Conservation (phyloP, 2,329 filamentous ascomycete species). For the Fusarium haematococcum region DNA sequence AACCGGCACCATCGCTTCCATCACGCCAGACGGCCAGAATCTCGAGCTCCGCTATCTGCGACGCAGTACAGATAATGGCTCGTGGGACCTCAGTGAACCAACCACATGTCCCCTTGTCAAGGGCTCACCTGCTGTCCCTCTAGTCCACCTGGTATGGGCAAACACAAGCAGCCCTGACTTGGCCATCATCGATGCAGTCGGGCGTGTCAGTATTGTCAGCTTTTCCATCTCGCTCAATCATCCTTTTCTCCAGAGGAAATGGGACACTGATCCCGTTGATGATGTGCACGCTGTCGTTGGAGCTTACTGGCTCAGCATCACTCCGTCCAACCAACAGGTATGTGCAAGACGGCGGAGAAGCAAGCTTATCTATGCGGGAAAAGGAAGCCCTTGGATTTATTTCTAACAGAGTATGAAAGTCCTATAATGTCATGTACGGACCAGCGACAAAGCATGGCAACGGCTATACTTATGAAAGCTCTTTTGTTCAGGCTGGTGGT, state of each 20-base stretch:
- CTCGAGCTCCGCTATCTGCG: constrained; percentile 80
- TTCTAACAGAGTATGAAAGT: constrained; percentile 29
- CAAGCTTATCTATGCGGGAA: too few relatives aligned
- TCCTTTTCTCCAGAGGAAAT: constrained; percentile 70
- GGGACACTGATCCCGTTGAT: constrained; percentile 76
- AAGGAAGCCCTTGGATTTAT: neutral
- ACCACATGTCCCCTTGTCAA: constrained; percentile 71
- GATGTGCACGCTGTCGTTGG: constrained; percentile 85
- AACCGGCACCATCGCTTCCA: constrained; percentile 84
- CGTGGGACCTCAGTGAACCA: constrained; percentile 82
- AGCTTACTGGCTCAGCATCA: constrained; percentile 83
- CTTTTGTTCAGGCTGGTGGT: constrained; percentile 73
- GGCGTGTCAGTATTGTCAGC: constrained; percentile 80
- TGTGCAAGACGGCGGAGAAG: neutral
- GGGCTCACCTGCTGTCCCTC: constrained; percentile 71
- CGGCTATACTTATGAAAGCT: constrained; percentile 77
- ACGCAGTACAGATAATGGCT: constrained; percentile 74
- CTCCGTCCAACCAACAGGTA: constrained; percentile 58
- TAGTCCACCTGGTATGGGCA: constrained; percentile 88
- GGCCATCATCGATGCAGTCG: constrained; percentile 83
- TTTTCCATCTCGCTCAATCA: constrained; percentile 80
- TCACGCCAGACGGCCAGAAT: constrained; percentile 76
- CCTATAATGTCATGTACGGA: constrained; percentile 63
- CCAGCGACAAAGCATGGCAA: constrained; percentile 72
- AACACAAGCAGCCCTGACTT: constrained; percentile 79